phyloP scores from a whole-genome alignment of 371 early-diverging fungal genomes.

The Mortierella sp. region DNA sequence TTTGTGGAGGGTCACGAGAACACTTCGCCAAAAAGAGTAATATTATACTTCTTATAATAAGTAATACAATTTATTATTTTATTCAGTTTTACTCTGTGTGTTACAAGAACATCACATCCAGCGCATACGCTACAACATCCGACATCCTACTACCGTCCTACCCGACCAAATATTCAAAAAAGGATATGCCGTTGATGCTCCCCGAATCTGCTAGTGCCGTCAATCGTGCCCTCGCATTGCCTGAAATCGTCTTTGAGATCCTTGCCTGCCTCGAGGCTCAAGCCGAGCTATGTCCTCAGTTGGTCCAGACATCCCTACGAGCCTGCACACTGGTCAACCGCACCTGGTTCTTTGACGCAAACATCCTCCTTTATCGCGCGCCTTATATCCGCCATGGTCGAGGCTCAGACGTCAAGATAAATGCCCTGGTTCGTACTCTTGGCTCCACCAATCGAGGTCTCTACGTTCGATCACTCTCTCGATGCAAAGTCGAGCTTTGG shows the following conservation, averaged over 20 bases:
- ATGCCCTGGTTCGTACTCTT: slow-evolving; percentile 45
- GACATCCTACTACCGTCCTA: not conserved
- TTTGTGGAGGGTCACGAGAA: slow-evolving; percentile 26
- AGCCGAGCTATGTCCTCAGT: slow-evolving; percentile 41
- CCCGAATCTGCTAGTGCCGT: slow-evolving; percentile 25
- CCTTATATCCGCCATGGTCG: slow-evolving; percentile 47
- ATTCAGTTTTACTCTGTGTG: not conserved
- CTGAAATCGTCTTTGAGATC: slow-evolving; percentile 55
- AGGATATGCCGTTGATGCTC: slow-evolving; percentile 20
- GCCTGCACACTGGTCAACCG: slow-evolving; percentile 54
- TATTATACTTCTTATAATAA: not conserved
- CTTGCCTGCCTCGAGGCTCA: slow-evolving; percentile 52
- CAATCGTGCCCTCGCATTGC: slow-evolving; percentile 48
- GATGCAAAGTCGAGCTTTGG: slow-evolving; percentile 54
- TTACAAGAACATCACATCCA: not conserved
- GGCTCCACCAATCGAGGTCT: slow-evolving; percentile 45
- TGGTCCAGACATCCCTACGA: slow-evolving; percentile 43
- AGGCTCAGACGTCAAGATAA: slow-evolving; percentile 40
- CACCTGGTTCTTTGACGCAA: slow-evolving; percentile 57
- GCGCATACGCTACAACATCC: not conserved
- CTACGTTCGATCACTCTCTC: slow-evolving; percentile 53
- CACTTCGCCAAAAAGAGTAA: slow-evolving; percentile 16
- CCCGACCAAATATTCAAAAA: not conserved
- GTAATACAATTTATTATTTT: not conserved
- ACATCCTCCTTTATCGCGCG: slow-evolving; percentile 47